Conservation (phyloP, 2,329 filamentous ascomycete species). For the Anthostomella pinea region DNA sequence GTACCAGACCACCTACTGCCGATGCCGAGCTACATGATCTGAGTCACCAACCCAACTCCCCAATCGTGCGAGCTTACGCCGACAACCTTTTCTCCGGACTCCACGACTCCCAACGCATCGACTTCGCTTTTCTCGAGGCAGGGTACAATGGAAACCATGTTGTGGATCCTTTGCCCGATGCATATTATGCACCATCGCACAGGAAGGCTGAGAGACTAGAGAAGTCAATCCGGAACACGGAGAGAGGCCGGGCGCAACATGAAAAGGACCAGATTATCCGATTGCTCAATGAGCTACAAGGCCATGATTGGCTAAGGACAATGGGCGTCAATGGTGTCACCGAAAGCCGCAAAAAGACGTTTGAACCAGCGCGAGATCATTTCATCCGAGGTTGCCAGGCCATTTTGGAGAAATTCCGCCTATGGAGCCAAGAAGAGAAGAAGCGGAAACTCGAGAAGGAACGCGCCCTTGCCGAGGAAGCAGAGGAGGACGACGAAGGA, state of each 20-base stretch:
- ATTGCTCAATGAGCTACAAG: constrained; percentile 76
- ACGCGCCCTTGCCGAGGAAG: constrained; percentile 51
- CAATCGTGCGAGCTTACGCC: constrained; percentile 49
- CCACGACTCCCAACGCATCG: constrained; percentile 53
- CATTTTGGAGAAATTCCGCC: constrained; percentile 81
- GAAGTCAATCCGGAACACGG: constrained; percentile 60
- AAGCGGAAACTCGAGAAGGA: constrained; percentile 75
- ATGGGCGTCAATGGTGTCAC: constrained; percentile 87
- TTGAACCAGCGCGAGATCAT: constrained; percentile 79
- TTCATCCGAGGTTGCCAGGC: constrained; percentile 80
- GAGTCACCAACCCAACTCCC: constrained; percentile 32
- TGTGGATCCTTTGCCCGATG: constrained; percentile 56
- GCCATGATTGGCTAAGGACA: constrained; percentile 87
- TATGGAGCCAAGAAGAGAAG: constrained; percentile 89
- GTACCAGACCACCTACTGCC: constrained; percentile 23
- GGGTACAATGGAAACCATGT: constrained; percentile 42
- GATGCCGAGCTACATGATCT: constrained; percentile 38
- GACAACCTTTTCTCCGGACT: constrained; percentile 56
- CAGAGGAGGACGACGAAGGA: constrained; percentile 42
- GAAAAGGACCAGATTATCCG: constrained; percentile 64
- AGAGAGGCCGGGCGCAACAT: constrained; percentile 64
- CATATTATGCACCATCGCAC: constrained; percentile 52
- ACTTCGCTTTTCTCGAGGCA: constrained; percentile 52
- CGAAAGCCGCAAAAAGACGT: constrained; percentile 80
- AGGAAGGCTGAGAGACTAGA: constrained; percentile 59